Percentiles rank a stretch among this genome's conserved stretches.
phyloP scores from a whole-genome alignment of 345 rosid genomes.

The Clausena lansium region DNA sequence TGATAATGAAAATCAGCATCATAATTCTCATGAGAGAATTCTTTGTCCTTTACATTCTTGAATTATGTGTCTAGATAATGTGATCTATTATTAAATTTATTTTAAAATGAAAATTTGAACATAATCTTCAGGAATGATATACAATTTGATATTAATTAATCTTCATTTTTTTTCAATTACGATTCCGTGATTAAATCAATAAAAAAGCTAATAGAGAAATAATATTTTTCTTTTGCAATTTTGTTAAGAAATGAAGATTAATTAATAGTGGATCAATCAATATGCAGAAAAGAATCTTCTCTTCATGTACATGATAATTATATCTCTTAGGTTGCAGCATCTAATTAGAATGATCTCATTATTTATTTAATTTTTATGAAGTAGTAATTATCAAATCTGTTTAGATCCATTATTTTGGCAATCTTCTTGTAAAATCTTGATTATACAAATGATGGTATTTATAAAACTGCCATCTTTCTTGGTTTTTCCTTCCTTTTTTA shows the following conservation, averaged over 20 bases:
- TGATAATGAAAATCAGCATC: neutral
- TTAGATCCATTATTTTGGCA: neutral
- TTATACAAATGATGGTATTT: neutral
- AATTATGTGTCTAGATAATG: neutral
- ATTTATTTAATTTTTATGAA: neutral
- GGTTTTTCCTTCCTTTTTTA: neutral
- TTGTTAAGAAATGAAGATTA: neutral
- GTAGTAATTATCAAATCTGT: neutral
- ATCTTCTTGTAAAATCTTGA: neutral
- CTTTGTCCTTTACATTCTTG: neutral
- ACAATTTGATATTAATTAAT: no score
- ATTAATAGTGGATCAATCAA: neutral
- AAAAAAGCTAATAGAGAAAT: neutral
- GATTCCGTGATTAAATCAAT: no score
- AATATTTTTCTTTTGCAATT: neutral
- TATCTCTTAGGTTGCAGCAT: neutral
- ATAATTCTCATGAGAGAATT: neutral
- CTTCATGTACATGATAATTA: neutral
- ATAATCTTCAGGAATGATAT: no score
- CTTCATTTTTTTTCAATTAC: no score
- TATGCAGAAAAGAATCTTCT: neutral
- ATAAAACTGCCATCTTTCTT: neutral
- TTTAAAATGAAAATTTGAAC: neutral
- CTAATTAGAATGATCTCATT: neutral
- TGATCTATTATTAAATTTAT: neutral